Evolutionary conservation across 83 land plant genomes (phyloP).

Genomic region (Picea engelmannii): DNA sequence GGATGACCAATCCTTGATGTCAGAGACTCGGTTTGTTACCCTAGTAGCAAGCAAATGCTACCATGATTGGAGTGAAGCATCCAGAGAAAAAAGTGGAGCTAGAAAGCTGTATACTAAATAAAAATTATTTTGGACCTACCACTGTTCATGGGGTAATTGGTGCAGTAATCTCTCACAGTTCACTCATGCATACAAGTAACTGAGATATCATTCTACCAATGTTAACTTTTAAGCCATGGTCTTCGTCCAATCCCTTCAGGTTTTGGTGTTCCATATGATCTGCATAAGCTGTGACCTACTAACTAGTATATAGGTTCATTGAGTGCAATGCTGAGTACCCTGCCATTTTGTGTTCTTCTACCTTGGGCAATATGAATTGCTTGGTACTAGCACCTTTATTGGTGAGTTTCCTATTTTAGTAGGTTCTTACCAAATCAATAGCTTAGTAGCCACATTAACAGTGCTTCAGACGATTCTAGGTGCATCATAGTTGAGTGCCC

Average conservation of each 20-base stretch:
- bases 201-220: conserved; percentile 10
- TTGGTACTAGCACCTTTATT: background rate
- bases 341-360: conserved; percentile 9
- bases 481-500: too few relatives aligned
- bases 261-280: conserved; percentile 1
- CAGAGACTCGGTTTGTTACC: too few relatives aligned
- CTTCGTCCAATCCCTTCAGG: background rate
- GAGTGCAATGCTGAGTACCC: background rate
- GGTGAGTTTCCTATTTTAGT: too few relatives aligned
- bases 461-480: too few relatives aligned
- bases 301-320: conserved; percentile 13
- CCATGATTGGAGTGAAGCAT: background rate
- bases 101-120: background rate
- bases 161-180: background rate
- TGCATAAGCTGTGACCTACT: background rate
- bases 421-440: too few relatives aligned
- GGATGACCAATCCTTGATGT: too few relatives aligned
- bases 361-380: conserved; percentile 15
- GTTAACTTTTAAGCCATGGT: conserved; percentile 6
- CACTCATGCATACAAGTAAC: conserved; percentile 5
- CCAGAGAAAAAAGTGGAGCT: background rate
- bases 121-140: background rate
- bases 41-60: too few relatives aligned
- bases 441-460: too few relatives aligned
- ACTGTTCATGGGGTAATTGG: too few relatives aligned